Conservation (phyloP, 2,329 filamentous ascomycete genomes). For the Neofusicoccum cordaticola region DNA sequence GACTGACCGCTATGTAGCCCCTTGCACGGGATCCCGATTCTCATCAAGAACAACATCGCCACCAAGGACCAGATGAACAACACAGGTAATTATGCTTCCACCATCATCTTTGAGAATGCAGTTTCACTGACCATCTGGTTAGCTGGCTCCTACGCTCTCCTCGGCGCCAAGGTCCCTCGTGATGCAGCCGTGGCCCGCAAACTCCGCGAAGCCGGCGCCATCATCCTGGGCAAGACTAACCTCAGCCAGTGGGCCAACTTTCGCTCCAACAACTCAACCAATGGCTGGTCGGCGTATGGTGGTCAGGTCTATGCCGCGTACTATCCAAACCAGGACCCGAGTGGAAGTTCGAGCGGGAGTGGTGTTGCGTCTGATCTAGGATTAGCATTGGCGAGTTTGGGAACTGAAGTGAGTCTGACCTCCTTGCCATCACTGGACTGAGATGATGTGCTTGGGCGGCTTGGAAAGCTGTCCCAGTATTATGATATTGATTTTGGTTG, state of each 20-base stretch:
- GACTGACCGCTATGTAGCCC: constrained; percentile 37
- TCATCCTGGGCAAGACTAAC: constrained; percentile 66
- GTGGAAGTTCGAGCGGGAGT: constrained; percentile 61
- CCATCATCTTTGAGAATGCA: no score
- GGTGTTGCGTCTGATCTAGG: constrained; percentile 60
- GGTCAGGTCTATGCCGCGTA: constrained; percentile 63
- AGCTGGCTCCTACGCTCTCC: constrained; percentile 62
- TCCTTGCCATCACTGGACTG: no score
- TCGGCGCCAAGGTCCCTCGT: constrained; percentile 55
- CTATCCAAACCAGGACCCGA: constrained; percentile 59
- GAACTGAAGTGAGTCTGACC: constrained; percentile 48
- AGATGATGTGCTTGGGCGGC: no score
- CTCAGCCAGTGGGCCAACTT: constrained; percentile 65
- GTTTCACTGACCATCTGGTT: not conserved
- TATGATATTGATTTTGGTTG: no score
- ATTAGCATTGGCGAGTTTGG: constrained; percentile 57
- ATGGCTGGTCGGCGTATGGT: constrained; percentile 64
- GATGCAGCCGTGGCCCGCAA: constrained; percentile 57
- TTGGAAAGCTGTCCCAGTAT: no score
- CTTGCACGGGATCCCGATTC: constrained; percentile 62
- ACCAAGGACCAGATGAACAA: constrained; percentile 63
- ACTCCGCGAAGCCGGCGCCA: constrained; percentile 58
- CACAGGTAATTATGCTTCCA: constrained; percentile 33
- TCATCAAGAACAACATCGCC: constrained; percentile 67
- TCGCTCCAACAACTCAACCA: constrained; percentile 55